Evolutionary conservation across 306 rosid species (phyloP).

Genomic region (Pueraria montana): DNA sequence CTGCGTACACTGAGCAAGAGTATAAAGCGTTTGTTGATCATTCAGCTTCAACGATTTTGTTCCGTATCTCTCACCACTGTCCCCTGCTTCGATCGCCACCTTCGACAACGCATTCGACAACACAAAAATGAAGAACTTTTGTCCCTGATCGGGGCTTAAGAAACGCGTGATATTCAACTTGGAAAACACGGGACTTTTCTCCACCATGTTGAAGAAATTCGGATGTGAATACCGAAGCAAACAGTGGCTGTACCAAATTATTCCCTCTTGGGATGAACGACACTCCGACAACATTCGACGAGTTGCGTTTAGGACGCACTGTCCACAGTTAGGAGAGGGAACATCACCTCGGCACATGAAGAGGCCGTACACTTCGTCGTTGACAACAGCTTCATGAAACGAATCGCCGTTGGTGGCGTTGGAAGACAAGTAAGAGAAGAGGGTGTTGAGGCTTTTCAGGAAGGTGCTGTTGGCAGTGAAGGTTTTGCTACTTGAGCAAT

Average conservation of each 20-base stretch:
- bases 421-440: constrained; percentile 43
- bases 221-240: constrained; percentile 37
- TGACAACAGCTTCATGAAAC: neutral
- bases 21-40: constrained; percentile 27
- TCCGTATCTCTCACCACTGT: neutral
- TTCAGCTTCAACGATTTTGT: constrained; percentile 12
- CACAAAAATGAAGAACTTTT: neutral
- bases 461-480: constrained; percentile 3
- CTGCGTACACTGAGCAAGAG: constrained; percentile 40
- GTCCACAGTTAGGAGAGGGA: neutral
- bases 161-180: constrained; percentile 7
- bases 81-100: neutral
- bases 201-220: neutral
- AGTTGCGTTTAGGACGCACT: constrained; percentile 32
- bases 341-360: constrained; percentile 51
- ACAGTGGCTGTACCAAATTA: constrained; percentile 47
- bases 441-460: neutral
- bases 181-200: neutral
- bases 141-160: neutral
- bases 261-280: neutral
- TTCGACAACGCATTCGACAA: neutral
- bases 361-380: constrained; percentile 7
- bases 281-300: neutral
- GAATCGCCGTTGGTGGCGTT: constrained; percentile 20
- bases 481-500: constrained; percentile 21